These are phyloP conservation scores for Sapria himalayana DNA, from an alignment of 345 rosid species.

Conservation along the genomic window DNA sequence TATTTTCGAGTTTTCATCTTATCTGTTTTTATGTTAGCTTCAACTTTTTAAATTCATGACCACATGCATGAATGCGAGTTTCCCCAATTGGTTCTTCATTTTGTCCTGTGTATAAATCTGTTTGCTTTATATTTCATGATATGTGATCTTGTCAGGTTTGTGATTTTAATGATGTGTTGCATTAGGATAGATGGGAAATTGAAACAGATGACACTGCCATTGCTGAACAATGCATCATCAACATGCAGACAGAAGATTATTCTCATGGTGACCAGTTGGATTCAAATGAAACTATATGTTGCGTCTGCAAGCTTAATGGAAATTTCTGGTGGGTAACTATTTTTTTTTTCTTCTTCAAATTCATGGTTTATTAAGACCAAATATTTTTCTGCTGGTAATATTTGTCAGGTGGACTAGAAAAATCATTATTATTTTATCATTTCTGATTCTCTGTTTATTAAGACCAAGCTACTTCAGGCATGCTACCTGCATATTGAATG, in stretches of 20 bases:
- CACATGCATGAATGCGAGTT: too few relatives aligned
- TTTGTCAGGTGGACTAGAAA: neutral
- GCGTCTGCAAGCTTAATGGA: conserved; percentile 27
- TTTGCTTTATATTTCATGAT: too few relatives aligned
- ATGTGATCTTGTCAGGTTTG: conserved; percentile 7
- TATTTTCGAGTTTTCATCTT: too few relatives aligned
- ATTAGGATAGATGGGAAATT: conserved; percentile 40
- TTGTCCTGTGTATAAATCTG: too few relatives aligned
- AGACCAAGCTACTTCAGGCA: too few relatives aligned
- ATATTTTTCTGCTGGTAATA: neutral
- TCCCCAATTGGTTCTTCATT: too few relatives aligned
- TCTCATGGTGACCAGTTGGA: conserved; percentile 7
- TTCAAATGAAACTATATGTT: conserved; percentile 12
- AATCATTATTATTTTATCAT: neutral
- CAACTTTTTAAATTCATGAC: too few relatives aligned
- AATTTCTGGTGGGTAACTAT: conserved; percentile 25
- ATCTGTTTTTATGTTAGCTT: too few relatives aligned
- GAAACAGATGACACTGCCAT: conserved; percentile 14
- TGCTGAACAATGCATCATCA: conserved; percentile 12
- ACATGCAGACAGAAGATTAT: conserved; percentile 11
- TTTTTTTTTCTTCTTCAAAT: conserved; percentile 5
- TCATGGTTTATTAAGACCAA: too few relatives aligned
- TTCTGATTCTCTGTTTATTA: too few relatives aligned
- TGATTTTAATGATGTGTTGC: conserved; percentile 17
- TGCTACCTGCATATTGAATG: too few relatives aligned